Base-by-base conservation (phyloP, 208 protist genomes). In the Crithidia expoeki region DNA sequence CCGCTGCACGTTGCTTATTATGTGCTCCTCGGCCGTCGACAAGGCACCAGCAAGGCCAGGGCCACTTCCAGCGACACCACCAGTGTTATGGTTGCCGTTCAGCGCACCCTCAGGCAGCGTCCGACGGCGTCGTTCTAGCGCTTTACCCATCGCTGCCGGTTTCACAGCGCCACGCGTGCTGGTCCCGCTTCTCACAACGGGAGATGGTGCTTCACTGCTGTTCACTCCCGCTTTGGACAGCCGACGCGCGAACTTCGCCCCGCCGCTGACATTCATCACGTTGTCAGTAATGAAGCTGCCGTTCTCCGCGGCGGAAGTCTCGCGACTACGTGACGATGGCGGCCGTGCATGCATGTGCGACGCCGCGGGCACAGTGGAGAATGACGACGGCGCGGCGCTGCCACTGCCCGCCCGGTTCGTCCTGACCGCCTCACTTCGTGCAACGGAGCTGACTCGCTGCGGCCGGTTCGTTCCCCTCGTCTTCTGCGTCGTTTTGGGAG, bases 121-220 rank as follows among this genome's bases (percentile, higher is more conserved):
- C 28, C 61, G 61, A 36, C 47, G 61, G 21, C 61, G 61, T 1
- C 49, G 61, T 34, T 55, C 61, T 16, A 47, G 4, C 14, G 6
- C 49, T 5, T 67, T 47, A 6, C 4, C 21, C 10, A 38, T 30
- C 27, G 17, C 38, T 6, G 10, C 10, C 36, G 62, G n/a, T 23
- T 44, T 66, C 33, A 32, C 1, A 3, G 19, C 60, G 5, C 52
- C 60, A 25, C 55, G 55, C 4, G 34, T 30, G 30, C 25, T 25
- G 10, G 49, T 14, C 4, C 12, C 30, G 28, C 30, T 17, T 38
- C 25, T 23, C 32, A 30, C 52, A 4, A 16, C 28, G 0, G 58
- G 1, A 1, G 42, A n/a, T 2, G 23, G 19, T 32, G 32, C n/a
- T n/a, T 65, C 59, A 6, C 46, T 63, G 10, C 32, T 50, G 38